Evolutionary conservation across 345 rosid genomes (phyloP).

Genomic region (Rhizophora mangle): DNA sequence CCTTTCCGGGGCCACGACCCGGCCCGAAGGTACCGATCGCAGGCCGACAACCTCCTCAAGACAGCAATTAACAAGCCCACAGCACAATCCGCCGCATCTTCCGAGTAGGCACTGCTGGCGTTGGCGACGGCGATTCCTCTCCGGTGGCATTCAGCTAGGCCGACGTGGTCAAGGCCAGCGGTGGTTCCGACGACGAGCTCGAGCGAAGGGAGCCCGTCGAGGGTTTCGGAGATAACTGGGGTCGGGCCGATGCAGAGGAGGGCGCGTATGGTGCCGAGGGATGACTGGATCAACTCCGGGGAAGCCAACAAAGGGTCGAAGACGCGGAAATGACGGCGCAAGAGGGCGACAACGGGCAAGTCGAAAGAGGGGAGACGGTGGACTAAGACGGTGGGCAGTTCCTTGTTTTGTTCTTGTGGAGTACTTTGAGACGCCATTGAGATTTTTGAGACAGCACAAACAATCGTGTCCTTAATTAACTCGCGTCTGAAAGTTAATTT

Average conservation of each 20-base stretch:
- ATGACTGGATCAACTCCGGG: neutral
- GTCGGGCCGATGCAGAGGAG: slow-evolving; percentile 1
- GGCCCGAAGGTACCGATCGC: slow-evolving; percentile 11
- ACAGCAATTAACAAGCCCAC: slow-evolving; percentile 20
- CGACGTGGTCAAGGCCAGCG: slow-evolving; percentile 21
- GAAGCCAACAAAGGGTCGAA: slow-evolving; percentile 10
- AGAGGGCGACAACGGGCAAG: neutral
- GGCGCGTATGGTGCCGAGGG: slow-evolving; percentile 3
- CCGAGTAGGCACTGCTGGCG: slow-evolving; percentile 14
- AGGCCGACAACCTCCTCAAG: slow-evolving; percentile 12
- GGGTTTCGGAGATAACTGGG: slow-evolving; percentile 8
- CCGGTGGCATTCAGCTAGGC: slow-evolving; percentile 11
- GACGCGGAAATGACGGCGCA: slow-evolving; percentile 8
- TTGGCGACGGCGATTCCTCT: slow-evolving; percentile 16
- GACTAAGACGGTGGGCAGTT: neutral
- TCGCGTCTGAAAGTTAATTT: too few relatives aligned
- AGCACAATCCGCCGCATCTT: slow-evolving; percentile 15
- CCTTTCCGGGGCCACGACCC: slow-evolving; percentile 21
- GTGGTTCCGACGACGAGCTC: slow-evolving; percentile 11
- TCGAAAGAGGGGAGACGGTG: slow-evolving; percentile 1
- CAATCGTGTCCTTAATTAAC: too few relatives aligned
- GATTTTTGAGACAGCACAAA: too few relatives aligned
- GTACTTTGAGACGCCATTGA: too few relatives aligned
- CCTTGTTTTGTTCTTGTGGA: too few relatives aligned
- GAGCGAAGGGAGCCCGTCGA: slow-evolving; percentile 14